Conservation (phyloP, 352 stramenopile species). For the Phytophthora constricta region DNA sequence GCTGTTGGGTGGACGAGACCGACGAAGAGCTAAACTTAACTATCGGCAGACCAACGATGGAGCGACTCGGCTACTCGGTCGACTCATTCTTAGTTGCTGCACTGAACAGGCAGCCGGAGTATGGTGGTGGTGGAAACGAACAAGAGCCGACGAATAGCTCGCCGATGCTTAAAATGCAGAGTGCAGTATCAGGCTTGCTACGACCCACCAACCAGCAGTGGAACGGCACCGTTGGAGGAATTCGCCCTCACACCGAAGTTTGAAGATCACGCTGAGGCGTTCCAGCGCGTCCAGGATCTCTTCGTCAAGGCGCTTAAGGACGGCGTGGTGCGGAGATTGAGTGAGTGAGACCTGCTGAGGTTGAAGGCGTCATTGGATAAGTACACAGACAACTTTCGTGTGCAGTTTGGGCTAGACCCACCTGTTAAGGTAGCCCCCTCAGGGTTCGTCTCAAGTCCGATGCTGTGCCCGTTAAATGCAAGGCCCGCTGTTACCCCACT, state of each 20-base stretch:
- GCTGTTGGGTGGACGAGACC: constrained; percentile 15
- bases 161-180: constrained; percentile 5
- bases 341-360: neutral
- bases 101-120: neutral
- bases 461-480: constrained; percentile 22
- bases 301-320: neutral
- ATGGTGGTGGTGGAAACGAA: neutral
- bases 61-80: constrained; percentile 19
- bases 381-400: constrained; percentile 10
- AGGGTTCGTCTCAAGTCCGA: constrained; percentile 25
- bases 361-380: neutral
- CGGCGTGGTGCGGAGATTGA: neutral
- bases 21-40: constrained; percentile 8
- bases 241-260: neutral
- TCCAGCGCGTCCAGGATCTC: neutral
- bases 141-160: neutral
- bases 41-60: constrained; percentile 23
- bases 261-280: neutral
- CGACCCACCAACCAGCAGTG: neutral
- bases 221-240: neutral
- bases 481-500: constrained; percentile 11
- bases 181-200: neutral
- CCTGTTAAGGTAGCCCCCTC: constrained; percentile 22
- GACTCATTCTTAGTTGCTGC: neutral
- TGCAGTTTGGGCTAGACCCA: constrained; percentile 22